These are phyloP conservation scores for Penicillium sp. DNA, from an alignment of 2,329 filamentous ascomycete genomes.

Conservation along the genomic window DNA sequence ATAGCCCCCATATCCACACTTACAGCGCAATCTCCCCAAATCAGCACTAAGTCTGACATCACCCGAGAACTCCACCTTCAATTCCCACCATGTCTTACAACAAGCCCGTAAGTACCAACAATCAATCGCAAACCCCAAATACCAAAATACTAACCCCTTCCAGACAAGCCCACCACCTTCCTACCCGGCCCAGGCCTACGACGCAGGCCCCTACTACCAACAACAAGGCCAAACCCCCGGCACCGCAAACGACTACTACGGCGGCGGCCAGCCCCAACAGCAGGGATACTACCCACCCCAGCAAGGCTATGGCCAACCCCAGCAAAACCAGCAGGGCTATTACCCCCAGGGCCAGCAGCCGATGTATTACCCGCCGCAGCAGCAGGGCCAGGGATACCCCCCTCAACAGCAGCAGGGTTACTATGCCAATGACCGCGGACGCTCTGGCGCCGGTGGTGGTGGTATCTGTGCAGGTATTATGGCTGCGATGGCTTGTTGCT, in stretches of 20 bases:
- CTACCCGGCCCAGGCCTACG: slow-evolving; percentile 37
- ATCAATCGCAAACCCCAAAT: neutral
- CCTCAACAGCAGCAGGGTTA: slow-evolving; percentile 43
- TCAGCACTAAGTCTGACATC: slow-evolving; percentile 3
- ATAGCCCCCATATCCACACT: neutral
- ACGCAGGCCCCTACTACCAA: slow-evolving; percentile 31
- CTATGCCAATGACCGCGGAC: slow-evolving; percentile 35
- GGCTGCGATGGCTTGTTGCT: slow-evolving; percentile 51
- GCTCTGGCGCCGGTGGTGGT: slow-evolving; percentile 29
- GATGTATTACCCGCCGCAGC: slow-evolving; percentile 31
- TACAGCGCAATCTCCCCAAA: slow-evolving; percentile 1
- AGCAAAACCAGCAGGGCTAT: slow-evolving; percentile 31
- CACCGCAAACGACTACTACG: slow-evolving; percentile 37
- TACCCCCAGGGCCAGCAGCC: slow-evolving; percentile 26
- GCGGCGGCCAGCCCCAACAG: slow-evolving; percentile 27
- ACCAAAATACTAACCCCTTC: neutral
- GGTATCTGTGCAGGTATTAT: slow-evolving; percentile 51
- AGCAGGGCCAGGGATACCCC: slow-evolving; percentile 44
- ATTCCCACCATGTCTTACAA: slow-evolving; percentile 32
- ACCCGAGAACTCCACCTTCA: slow-evolving; percentile 11
- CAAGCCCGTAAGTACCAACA: slow-evolving; percentile 31
- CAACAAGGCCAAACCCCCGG: slow-evolving; percentile 22
- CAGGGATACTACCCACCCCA: slow-evolving; percentile 24
- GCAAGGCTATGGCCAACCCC: slow-evolving; percentile 26
- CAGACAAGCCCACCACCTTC: slow-evolving; percentile 40